phyloP scores from a whole-genome alignment of 192 early-diverging fungal species.

The Paraglomus brasilianum region DNA sequence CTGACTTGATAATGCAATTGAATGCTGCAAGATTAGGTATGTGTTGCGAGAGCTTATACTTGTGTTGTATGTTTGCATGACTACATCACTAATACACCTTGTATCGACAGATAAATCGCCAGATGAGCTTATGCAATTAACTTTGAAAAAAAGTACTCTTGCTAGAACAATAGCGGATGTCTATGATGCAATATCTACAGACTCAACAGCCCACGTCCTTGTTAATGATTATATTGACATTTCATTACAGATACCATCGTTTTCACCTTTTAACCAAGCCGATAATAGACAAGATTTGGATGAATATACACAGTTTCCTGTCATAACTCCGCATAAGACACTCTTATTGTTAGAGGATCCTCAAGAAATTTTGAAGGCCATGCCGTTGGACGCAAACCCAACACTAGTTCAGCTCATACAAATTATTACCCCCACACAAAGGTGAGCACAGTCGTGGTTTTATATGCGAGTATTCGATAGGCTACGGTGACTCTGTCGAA shows the following conservation, averaged over 20 bases:
- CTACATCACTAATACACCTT: conserved; percentile 41
- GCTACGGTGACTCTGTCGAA: too few relatives aligned
- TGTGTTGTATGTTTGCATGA: conserved; percentile 44
- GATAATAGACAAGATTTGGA: conserved; percentile 41
- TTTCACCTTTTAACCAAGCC: conserved; percentile 33
- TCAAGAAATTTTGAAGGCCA: conserved; percentile 71
- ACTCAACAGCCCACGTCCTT: conserved; percentile 59
- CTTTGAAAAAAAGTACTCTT: conserved; percentile 38
- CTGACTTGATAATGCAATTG: conserved; percentile 69
- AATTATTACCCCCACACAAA: conserved; percentile 79
- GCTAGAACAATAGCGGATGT: conserved; percentile 62
- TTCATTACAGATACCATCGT: conserved; percentile 62
- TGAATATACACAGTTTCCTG: conserved; percentile 68
- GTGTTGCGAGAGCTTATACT: not conserved
- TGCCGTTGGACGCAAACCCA: conserved; percentile 80
- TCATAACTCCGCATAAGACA: conserved; percentile 85
- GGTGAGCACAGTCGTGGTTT: conserved; percentile 41
- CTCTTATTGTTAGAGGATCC: conserved; percentile 82
- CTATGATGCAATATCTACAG: conserved; percentile 51
- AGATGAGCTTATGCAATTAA: conserved; percentile 29
- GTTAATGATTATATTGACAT: conserved; percentile 78
- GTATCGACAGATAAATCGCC: conserved; percentile 40
- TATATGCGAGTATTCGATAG: not conserved
- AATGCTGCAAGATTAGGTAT: conserved; percentile 42
- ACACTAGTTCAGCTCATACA: conserved; percentile 89